Evolutionary conservation across 192 early-diverging fungal species (phyloP).

Genomic region (Obelidium mucronatum): DNA sequence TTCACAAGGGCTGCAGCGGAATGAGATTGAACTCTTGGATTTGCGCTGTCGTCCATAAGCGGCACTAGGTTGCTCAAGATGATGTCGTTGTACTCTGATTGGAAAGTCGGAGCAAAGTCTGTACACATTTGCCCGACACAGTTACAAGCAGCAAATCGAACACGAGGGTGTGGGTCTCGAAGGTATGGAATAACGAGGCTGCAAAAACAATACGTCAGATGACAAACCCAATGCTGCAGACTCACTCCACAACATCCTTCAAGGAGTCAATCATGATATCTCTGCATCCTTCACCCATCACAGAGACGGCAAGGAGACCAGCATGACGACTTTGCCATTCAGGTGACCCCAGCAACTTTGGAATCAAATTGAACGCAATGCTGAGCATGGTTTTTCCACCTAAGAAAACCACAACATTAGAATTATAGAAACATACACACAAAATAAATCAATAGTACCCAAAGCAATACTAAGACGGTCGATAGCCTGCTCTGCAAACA

Average conservation of each 20-base stretch:
- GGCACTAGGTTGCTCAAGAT: slow-evolving; percentile 80
- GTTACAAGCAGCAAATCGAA: slow-evolving; percentile 96
- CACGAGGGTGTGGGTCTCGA: slow-evolving; percentile 91
- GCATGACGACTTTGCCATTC: slow-evolving; percentile 94
- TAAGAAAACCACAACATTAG: slow-evolving; percentile 8
- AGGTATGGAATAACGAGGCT: slow-evolving; percentile 79
- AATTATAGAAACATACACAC: slow-evolving; percentile 10
- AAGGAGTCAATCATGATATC: slow-evolving; percentile 94
- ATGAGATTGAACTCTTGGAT: slow-evolving; percentile 91
- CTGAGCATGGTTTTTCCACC: slow-evolving; percentile 92
- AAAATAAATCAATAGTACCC: too few relatives aligned
- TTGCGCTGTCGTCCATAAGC: slow-evolving; percentile 79
- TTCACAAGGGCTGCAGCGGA: slow-evolving; percentile 98
- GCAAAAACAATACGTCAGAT: background rate
- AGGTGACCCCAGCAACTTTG: slow-evolving; percentile 80
- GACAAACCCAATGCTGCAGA: background rate
- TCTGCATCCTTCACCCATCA: slow-evolving; percentile 96
- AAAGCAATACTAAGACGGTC: slow-evolving; percentile 68
- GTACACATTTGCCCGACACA: slow-evolving; percentile 97
- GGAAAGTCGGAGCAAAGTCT: slow-evolving; percentile 79
- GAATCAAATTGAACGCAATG: slow-evolving; percentile 86
- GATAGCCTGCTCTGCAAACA: slow-evolving; percentile 94
- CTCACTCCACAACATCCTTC: slow-evolving; percentile 74
- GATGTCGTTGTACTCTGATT: slow-evolving; percentile 44
- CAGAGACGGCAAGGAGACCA: slow-evolving; percentile 91